A percentile compares a stretch with the other conserved stretches of the same genome.
phyloP scores from a whole-genome alignment of 192 early-diverging fungal species.

The Chytriomyces sp. region DNA sequence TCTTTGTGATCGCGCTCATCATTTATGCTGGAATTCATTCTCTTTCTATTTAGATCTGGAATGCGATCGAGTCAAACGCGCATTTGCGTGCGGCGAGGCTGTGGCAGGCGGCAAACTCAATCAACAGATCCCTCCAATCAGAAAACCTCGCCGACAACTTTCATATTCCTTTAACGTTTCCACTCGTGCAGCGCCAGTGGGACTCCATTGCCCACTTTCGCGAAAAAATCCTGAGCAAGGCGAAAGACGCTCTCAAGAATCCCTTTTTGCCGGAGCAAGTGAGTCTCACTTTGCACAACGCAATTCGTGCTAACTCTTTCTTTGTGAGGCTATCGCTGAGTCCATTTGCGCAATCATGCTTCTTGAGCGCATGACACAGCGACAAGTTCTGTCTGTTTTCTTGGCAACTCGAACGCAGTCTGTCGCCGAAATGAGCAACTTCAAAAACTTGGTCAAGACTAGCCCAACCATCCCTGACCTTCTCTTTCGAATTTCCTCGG shows the following conservation, averaged over 20 bases:
- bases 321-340: slow-evolving; percentile 60
- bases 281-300: neutral
- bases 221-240: slow-evolving; percentile 75
- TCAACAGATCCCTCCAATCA: slow-evolving; percentile 67
- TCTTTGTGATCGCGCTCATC: neutral
- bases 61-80: slow-evolving; percentile 71
- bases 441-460: neutral
- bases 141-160: slow-evolving; percentile 43
- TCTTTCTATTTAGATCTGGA: slow-evolving; percentile 70
- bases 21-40: neutral
- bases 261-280: slow-evolving; percentile 56
- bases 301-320: slow-evolving; percentile 21
- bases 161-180: slow-evolving; percentile 63
- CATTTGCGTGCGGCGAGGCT: slow-evolving; percentile 74
- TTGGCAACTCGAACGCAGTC: slow-evolving; percentile 55
- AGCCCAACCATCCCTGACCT: neutral
- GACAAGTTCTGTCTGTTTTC: slow-evolving; percentile 59
- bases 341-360: slow-evolving; percentile 71
- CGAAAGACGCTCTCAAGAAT: slow-evolving; percentile 55
- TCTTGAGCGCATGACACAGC: slow-evolving; percentile 63
- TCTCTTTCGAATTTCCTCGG: slow-evolving; percentile 33
- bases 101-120: slow-evolving; percentile 71
- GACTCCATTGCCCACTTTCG: slow-evolving; percentile 77
- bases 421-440: neutral
- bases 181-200: slow-evolving; percentile 84